A percentile compares a stretch with the other conserved stretches of the same genome.
Evolutionary conservation across 2,329 filamentous ascomycete genomes (phyloP).

Genomic region (Gaeumannomyces tritici): DNA sequence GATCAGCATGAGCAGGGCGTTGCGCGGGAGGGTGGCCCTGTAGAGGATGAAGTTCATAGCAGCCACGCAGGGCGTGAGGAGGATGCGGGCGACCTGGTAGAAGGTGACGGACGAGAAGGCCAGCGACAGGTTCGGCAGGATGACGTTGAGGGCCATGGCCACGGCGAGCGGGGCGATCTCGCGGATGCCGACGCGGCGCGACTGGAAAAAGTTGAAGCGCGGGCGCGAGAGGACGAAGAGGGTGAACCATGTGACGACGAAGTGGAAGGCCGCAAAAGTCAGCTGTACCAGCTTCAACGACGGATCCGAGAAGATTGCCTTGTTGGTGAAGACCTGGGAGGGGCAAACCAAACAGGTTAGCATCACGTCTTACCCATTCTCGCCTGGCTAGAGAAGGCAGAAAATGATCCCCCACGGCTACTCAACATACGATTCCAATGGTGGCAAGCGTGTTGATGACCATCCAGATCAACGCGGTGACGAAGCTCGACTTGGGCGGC

Average conservation of each 20-base stretch:
- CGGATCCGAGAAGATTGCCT: constrained; percentile 57
- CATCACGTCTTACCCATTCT: not conserved
- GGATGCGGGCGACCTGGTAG: constrained; percentile 59
- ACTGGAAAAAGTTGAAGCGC: constrained; percentile 47
- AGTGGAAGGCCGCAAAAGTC: constrained; percentile 60
- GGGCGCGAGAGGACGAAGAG: constrained; percentile 52
- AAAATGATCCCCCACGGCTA: not conserved
- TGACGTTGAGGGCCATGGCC: constrained; percentile 60
- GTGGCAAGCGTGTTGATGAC: constrained; percentile 52
- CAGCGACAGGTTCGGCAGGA: constrained; percentile 58
- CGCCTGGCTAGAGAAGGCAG: not conserved
- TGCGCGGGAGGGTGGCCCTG: constrained; percentile 41
- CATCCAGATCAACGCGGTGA: constrained; percentile 43
- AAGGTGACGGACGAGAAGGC: constrained; percentile 60
- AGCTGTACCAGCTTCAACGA: constrained; percentile 53
- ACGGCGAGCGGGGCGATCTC: constrained; percentile 55
- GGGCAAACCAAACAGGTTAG: constrained; percentile 6
- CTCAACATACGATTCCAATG: constrained; percentile 47
- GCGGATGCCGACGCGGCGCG: constrained; percentile 42
- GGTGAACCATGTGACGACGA: constrained; percentile 54
- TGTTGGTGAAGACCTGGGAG: constrained; percentile 57
- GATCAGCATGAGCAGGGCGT: constrained; percentile 43
- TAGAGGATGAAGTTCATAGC: constrained; percentile 56
- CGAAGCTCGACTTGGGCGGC: constrained; percentile 23
- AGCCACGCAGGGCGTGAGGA: constrained; percentile 56